Base-by-base conservation (phyloP, 2,329 filamentous ascomycete genomes). In the Diaporthe citri region DNA sequence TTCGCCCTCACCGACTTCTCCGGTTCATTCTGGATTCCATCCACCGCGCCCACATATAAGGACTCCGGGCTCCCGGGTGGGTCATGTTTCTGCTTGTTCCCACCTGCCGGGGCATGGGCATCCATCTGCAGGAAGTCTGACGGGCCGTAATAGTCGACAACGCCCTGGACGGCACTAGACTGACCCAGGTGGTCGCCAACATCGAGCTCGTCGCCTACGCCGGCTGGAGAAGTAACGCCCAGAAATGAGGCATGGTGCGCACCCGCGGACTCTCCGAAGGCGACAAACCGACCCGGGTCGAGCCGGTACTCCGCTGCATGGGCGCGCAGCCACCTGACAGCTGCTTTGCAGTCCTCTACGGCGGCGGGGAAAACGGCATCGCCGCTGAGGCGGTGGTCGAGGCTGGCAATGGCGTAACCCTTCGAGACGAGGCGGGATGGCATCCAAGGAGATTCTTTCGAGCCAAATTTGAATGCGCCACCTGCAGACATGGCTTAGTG, bases 101-200 rank as follows among this genome's bases (percentile, higher is more conserved):
- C 72, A 12, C 70, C 67, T 55, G 62, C 15, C 36, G 55, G 55
- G 5, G 31, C 60, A 13, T 76, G 52, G 15, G 52, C 60, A 20
- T 76, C 75, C 75, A 74, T 74, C 69, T 76, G 72, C 28, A 76
- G 69, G 46, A 76, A 76, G 56, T 76, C 72, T 1, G 72, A 72
- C 46, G 75, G 75, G 5, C 60, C 72, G 28, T 76, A 76, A 15
- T 76, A 76, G 9, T 73, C 72, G 13, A 76, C 72, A 9, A 74
- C 75, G n/a, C 72, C 75, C 17, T 74, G 66, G 8, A 76, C 67
- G 28, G 75, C 56, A 34, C 75, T 76, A 0, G 75, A 74, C 51
- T 62, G 22, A n/a, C 52, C 75, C 34, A 76, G 48, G 31, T 76
- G 69, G 48, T 76, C 75, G 3, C 75, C 75, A 5, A 76, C 69